Percentiles rank a stretch among this genome's conserved stretches.
phyloP scores from a whole-genome alignment of 805 yeast genomes.

The Cyberlindnera misumaiensis region DNA sequence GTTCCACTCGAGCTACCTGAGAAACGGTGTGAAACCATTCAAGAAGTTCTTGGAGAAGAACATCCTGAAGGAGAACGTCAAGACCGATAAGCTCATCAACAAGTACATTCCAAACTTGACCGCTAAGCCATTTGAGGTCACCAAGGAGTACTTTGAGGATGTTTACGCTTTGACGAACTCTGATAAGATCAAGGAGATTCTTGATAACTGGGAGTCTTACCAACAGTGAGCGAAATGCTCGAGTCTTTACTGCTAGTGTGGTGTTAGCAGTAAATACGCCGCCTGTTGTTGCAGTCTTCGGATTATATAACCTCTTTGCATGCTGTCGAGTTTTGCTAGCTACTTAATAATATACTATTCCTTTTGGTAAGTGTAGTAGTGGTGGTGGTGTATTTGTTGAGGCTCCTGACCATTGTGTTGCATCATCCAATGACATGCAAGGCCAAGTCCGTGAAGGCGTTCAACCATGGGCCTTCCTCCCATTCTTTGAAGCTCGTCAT shows the following conservation, averaged over 20 bases:
- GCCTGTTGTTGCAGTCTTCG: background rate
- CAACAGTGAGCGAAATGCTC: slow-evolving; percentile 25
- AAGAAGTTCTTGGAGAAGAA: slow-evolving; percentile 95
- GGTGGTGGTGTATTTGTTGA: background rate
- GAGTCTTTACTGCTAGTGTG: slow-evolving; percentile 16
- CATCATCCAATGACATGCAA: slow-evolving; percentile 26
- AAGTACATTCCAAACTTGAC: slow-evolving; percentile 98
- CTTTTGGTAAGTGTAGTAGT: background rate
- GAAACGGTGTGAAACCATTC: slow-evolving; percentile 98
- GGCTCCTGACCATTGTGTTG: background rate
- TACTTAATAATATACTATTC: slow-evolving; percentile 4
- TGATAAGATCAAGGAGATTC: slow-evolving; percentile 79
- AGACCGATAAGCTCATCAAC: slow-evolving; percentile 87
- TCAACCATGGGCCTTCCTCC: slow-evolving; percentile 38
- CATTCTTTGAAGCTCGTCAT: slow-evolving; percentile 20
- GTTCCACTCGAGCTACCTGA: slow-evolving; percentile 97
- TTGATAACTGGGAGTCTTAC: slow-evolving; percentile 94
- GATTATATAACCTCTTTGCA: background rate
- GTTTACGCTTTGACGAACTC: slow-evolving; percentile 89
- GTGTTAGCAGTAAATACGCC: slow-evolving; percentile 13
- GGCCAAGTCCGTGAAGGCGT: slow-evolving; percentile 48
- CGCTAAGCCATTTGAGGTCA: slow-evolving; percentile 92
- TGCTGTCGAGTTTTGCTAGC: slow-evolving; percentile 1
- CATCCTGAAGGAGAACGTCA: slow-evolving; percentile 89
- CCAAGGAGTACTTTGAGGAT: slow-evolving; percentile 95